A percentile compares a stretch with the other conserved stretches of the same genome.
Conservation (phyloP, 2,329 filamentous ascomycete genomes). For the Trematosphaeria pertusa region DNA sequence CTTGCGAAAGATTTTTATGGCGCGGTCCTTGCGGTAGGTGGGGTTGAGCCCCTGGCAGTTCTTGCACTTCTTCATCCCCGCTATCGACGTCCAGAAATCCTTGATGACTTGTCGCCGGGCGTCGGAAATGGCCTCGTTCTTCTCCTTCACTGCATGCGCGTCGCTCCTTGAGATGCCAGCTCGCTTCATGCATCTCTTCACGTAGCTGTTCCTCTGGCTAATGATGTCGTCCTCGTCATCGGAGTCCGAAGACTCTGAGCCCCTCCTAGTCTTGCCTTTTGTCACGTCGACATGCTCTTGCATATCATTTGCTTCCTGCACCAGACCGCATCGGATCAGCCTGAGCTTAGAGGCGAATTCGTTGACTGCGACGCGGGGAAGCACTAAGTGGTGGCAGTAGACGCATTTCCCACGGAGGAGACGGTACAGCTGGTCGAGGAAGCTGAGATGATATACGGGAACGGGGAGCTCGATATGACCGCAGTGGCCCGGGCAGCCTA, state of each 20-base stretch:
- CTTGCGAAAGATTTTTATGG: conserved; percentile 92
- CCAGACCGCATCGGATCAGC: conserved; percentile 82
- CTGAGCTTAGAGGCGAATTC: conserved; percentile 83
- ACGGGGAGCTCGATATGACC: conserved; percentile 95
- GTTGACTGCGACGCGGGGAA: conserved; percentile 78
- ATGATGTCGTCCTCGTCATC: conserved; percentile 69
- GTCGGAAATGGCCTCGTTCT: conserved; percentile 84
- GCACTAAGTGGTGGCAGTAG: conserved; percentile 87
- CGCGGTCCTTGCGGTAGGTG: conserved; percentile 85
- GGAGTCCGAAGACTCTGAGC: conserved; percentile 62
- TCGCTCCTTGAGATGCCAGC: conserved; percentile 56
- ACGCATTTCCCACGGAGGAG: conserved; percentile 86
- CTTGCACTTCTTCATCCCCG: conserved; percentile 72
- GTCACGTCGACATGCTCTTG: conserved; percentile 55
- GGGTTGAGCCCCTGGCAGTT: conserved; percentile 66
- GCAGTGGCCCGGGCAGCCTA: conserved; percentile 83
- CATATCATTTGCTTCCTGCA: conserved; percentile 68
- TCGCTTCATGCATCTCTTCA: conserved; percentile 72
- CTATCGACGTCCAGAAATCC: conserved; percentile 79
- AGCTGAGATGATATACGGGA: conserved; percentile 94
- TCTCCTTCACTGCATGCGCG: conserved; percentile 62
- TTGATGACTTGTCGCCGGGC: conserved; percentile 78
- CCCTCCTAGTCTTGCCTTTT: conserved; percentile 44
- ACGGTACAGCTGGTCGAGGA: conserved; percentile 89
- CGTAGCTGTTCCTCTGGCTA: conserved; percentile 69